A percentile compares a stretch with the other conserved stretches of the same genome.
phyloP scores from a whole-genome alignment of 805 yeast species.

The Candida montana region DNA sequence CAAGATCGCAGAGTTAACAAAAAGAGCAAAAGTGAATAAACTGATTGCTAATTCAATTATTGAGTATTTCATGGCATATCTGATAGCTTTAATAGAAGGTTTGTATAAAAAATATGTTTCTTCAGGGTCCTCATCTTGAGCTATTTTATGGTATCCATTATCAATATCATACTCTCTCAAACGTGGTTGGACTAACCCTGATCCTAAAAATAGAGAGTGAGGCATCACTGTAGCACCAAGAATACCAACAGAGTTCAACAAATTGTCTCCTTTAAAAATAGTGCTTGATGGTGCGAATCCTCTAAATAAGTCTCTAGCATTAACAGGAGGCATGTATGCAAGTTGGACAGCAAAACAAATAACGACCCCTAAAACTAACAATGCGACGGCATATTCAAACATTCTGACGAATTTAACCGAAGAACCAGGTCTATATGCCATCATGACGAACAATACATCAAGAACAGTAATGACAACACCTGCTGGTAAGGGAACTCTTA shows the following conservation, averaged over 20 bases:
- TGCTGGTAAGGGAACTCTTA: slow-evolving; percentile 65
- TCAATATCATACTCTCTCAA: slow-evolving; percentile 66
- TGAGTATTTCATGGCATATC: slow-evolving; percentile 66
- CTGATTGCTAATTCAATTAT: slow-evolving; percentile 66
- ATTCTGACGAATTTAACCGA: slow-evolving; percentile 64
- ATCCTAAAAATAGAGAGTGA: slow-evolving; percentile 78
- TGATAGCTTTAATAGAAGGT: slow-evolving; percentile 71
- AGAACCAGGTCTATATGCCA: slow-evolving; percentile 78
- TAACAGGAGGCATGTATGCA: slow-evolving; percentile 42
- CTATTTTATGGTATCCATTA: slow-evolving; percentile 41
- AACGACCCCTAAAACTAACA: slow-evolving; percentile 69
- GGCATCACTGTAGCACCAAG: slow-evolving; percentile 96
- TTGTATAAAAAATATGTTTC: slow-evolving; percentile 44
- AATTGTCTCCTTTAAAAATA: slow-evolving; percentile 53
- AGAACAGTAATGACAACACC: slow-evolving; percentile 77
- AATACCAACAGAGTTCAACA: slow-evolving; percentile 72
- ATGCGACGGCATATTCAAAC: slow-evolving; percentile 71
- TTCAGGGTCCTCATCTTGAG: slow-evolving; percentile 23
- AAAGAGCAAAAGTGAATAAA: slow-evolving; percentile 73
- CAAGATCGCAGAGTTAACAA: slow-evolving; percentile 79
- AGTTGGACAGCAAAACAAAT: slow-evolving; percentile 74
- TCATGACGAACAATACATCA: slow-evolving; percentile 74
- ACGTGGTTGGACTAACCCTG: slow-evolving; percentile 82
- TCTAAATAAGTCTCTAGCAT: slow-evolving; percentile 44
- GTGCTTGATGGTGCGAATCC: slow-evolving; percentile 66